phyloP scores from a whole-genome alignment of 441 rosid genomes.

The Arabidopsis lyrata region DNA sequence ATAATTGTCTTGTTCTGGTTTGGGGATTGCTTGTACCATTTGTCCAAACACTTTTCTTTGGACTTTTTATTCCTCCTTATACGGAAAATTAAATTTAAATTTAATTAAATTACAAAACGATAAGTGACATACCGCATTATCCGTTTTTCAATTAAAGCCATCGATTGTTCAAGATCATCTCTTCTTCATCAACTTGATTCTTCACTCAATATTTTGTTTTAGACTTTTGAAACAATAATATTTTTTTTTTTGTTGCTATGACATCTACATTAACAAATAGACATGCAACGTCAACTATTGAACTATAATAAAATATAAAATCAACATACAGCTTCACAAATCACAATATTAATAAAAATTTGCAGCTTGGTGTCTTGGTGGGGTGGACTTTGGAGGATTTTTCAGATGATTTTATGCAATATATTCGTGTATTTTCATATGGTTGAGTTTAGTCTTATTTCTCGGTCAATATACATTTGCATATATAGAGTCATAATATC shows the following conservation, averaged over 20 bases:
- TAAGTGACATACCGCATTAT: conserved; percentile 20
- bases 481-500: too few relatives aligned
- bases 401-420: not conserved
- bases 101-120: not conserved
- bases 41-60: conserved; percentile 18
- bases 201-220: conserved; percentile 33
- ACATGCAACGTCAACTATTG: conserved; percentile 30
- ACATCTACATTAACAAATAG: conserved; percentile 15
- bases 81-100: conserved; percentile 10
- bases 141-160: conserved; percentile 34
- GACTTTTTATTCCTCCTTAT: conserved; percentile 34
- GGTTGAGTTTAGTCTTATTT: not conserved
- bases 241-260: not conserved
- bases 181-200: conserved; percentile 26
- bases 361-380: not conserved
- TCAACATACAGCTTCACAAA: not conserved
- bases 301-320: conserved; percentile 30
- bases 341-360: not conserved
- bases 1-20: conserved; percentile 28
- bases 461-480: not conserved
- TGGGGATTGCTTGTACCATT: conserved; percentile 11
- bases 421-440: not conserved
- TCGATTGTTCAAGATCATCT: conserved; percentile 17
- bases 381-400: not conserved
- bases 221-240: conserved; percentile 24